These are phyloP conservation scores for Tritrichomonas foetus DNA, from an alignment of 208 protist genomes.

Conservation along the genomic window DNA sequence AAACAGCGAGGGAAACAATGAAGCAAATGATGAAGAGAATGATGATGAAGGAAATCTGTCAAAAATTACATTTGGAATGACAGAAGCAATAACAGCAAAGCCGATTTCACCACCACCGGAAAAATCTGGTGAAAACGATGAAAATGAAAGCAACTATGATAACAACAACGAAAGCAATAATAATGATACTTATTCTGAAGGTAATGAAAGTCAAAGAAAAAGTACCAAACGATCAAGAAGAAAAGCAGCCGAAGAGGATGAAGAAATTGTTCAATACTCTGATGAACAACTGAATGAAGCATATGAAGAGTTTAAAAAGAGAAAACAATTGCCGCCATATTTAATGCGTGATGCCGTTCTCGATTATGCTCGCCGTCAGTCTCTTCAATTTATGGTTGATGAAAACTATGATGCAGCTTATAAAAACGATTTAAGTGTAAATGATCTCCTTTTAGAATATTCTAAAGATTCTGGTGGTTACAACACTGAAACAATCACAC, in stretches of 20 bases:
- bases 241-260: not conserved
- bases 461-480: not conserved
- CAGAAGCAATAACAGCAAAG: not conserved
- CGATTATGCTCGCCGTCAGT: not conserved
- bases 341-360: not conserved
- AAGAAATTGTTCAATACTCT: conserved; percentile 13
- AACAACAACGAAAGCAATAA: not conserved
- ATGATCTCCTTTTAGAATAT: not conserved
- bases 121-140: not conserved
- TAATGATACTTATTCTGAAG: too few relatives aligned
- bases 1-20: not conserved
- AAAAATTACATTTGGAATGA: not conserved
- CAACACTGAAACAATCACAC: not conserved
- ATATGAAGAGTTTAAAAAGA: not conserved
- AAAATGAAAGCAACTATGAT: not conserved
- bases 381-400: not conserved
- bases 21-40: not conserved
- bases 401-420: not conserved
- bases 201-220: not conserved
- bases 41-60: not conserved
- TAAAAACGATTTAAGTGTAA: not conserved
- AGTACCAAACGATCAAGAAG: not conserved
- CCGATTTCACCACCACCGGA: not conserved
- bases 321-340: not conserved
- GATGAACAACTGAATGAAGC: not conserved